phyloP scores from a whole-genome alignment of 805 yeast genomes.

The Saturnispora serradocipensis region DNA sequence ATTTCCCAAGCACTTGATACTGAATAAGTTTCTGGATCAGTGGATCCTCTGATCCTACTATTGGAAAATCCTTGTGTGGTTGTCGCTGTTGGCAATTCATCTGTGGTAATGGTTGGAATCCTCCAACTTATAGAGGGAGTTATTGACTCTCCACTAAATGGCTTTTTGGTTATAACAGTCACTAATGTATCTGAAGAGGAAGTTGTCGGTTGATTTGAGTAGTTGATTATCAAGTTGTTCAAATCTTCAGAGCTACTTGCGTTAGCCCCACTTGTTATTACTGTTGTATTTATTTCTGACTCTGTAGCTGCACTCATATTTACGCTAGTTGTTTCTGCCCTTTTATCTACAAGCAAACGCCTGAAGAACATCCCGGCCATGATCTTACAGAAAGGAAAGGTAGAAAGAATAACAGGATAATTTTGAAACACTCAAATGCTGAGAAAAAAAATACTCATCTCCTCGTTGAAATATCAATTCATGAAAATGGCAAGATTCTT shows the following conservation, averaged over 20 bases:
- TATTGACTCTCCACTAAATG: not conserved
- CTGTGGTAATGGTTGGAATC: slow-evolving; percentile 14
- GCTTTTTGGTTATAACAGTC: slow-evolving; percentile 10
- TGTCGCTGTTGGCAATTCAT: slow-evolving; percentile 13
- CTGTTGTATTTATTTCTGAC: not conserved
- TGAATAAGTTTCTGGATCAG: not conserved
- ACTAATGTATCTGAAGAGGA: slow-evolving; percentile 1
- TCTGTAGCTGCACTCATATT: not conserved
- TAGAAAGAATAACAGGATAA: not conserved
- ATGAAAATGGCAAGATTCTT: too few species aligned
- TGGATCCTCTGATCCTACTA: not conserved
- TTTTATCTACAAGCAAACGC: not conserved
- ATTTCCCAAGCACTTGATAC: slow-evolving; percentile 1
- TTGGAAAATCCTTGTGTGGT: slow-evolving; percentile 15
- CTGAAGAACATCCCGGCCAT: not conserved
- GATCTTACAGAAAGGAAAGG: not conserved
- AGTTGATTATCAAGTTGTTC: not conserved
- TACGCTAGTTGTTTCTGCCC: not conserved
- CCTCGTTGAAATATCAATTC: not conserved
- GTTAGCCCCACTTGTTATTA: not conserved
- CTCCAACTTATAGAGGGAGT: slow-evolving; percentile 5
- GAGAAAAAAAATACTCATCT: not conserved
- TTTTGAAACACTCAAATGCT: not conserved
- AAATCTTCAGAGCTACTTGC: not conserved
- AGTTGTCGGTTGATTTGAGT: not conserved